Conservation (phyloP, 257 asterid species). For the Plantago major region DNA sequence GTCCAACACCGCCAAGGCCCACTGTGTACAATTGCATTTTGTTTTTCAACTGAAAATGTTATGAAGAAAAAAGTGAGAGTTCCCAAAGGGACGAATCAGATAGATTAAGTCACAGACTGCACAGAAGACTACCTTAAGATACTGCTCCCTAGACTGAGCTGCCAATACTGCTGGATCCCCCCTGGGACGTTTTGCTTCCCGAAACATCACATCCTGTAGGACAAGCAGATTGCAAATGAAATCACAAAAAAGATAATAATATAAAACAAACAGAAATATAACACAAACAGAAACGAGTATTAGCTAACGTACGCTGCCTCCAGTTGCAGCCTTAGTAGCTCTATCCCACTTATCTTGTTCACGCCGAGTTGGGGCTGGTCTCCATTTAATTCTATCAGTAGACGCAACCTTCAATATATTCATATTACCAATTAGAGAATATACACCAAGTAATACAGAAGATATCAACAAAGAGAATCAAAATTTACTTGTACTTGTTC, state of each 20-base stretch:
- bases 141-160: slow-evolving; percentile 80
- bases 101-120: background rate
- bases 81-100: slow-evolving; percentile 1
- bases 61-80: slow-evolving; percentile 13
- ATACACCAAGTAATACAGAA: slow-evolving; percentile 2
- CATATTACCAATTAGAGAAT: slow-evolving; percentile 25
- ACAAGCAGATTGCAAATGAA: slow-evolving; percentile 3
- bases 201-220: slow-evolving; percentile 70
- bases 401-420: slow-evolving; percentile 33
- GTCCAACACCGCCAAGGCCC: slow-evolving; percentile 76
- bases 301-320: slow-evolving; percentile 66
- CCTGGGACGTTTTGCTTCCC: slow-evolving; percentile 60
- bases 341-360: slow-evolving; percentile 93
- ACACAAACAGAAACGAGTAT: background rate
- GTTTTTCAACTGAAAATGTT: slow-evolving; percentile 58
- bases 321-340: slow-evolving; percentile 87
- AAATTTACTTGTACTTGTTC: slow-evolving; percentile 39
- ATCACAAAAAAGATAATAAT: background rate
- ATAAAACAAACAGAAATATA: background rate
- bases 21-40: slow-evolving; percentile 71
- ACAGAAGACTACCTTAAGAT: slow-evolving; percentile 49
- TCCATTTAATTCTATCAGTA: slow-evolving; percentile 55
- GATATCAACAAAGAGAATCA: slow-evolving; percentile 15
- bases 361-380: slow-evolving; percentile 89
- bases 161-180: slow-evolving; percentile 85